Evolutionary conservation across 1,284 basidiomycete genomes (phyloP).

Genomic region (Cystobasidiaceae sp.): DNA sequence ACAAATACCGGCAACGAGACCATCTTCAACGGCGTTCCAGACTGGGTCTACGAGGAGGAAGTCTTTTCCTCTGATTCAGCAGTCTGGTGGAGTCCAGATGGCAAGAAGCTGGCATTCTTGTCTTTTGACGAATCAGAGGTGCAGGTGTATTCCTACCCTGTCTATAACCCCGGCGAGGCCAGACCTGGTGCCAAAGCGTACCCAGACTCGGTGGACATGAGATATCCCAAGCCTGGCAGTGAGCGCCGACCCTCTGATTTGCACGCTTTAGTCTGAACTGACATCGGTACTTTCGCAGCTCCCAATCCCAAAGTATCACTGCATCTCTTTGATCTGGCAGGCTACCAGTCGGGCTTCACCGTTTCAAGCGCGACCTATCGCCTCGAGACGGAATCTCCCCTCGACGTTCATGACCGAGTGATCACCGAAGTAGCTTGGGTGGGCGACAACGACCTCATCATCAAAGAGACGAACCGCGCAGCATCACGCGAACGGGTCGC

Average conservation of each 20-base stretch:
- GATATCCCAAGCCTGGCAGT: constrained; percentile 64
- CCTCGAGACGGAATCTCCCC: constrained; percentile 62
- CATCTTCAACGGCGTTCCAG: constrained; percentile 87
- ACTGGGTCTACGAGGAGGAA: constrained; percentile 96
- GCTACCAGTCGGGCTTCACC: constrained; percentile 30
- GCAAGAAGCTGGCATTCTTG: constrained; percentile 74
- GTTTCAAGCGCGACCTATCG: constrained; percentile 50
- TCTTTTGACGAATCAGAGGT: constrained; percentile 82
- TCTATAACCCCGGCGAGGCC: constrained; percentile 78
- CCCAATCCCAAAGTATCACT: constrained; percentile 79
- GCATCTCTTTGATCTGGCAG: constrained; percentile 68
- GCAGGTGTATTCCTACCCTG: constrained; percentile 74
- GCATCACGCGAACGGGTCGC: constrained; percentile 72
- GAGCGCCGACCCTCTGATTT: not conserved
- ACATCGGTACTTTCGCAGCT: constrained; percentile 18
- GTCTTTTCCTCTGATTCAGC: constrained; percentile 68
- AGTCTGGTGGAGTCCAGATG: constrained; percentile 87
- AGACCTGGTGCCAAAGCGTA: constrained; percentile 69
- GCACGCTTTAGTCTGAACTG: not conserved
- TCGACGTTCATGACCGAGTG: constrained; percentile 61
- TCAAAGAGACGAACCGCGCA: constrained; percentile 81
- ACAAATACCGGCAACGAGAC: constrained; percentile 75
- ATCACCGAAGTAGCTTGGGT: constrained; percentile 84
- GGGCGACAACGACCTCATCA: constrained; percentile 63
- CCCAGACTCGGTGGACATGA: constrained; percentile 69